Conservation (phyloP, 1,284 basidiomycete species). For the Ceratobasidium sp. region DNA sequence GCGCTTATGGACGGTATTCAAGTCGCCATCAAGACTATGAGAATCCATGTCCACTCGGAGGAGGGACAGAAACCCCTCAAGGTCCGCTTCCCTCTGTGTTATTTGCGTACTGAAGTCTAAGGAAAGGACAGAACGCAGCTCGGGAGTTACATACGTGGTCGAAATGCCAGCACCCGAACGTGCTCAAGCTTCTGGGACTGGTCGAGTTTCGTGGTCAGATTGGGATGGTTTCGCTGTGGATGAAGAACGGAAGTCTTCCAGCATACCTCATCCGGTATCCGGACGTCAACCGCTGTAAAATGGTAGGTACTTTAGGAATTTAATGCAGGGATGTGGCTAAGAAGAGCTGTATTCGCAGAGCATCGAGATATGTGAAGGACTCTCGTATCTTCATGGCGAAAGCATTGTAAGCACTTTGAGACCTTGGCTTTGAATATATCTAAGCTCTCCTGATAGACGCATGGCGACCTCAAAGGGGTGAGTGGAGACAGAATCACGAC, state of each 20-base stretch:
- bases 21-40: slow-evolving; percentile 7
- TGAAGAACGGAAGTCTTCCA: slow-evolving; percentile 1
- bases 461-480: slow-evolving; percentile 3
- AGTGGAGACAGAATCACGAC: background rate
- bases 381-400: background rate
- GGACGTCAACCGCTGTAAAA: background rate
- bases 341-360: background rate
- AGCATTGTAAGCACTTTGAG: background rate
- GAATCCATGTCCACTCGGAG: background rate
- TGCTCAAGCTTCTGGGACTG: background rate
- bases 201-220: background rate
- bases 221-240: slow-evolving; percentile 21
- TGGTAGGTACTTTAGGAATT: background rate
- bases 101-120: background rate
- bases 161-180: slow-evolving; percentile 4
- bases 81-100: background rate
- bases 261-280: background rate
- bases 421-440: background rate
- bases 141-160: slow-evolving; percentile 20
- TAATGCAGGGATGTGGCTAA: too few relatives aligned
- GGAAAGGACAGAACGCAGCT: background rate
- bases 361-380: background rate
- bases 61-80: background rate
- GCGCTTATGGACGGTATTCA: background rate
- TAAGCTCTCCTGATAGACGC: background rate